phyloP scores from a whole-genome alignment of 768 basidiomycete species.

The Pleurotus cornucopiae region DNA sequence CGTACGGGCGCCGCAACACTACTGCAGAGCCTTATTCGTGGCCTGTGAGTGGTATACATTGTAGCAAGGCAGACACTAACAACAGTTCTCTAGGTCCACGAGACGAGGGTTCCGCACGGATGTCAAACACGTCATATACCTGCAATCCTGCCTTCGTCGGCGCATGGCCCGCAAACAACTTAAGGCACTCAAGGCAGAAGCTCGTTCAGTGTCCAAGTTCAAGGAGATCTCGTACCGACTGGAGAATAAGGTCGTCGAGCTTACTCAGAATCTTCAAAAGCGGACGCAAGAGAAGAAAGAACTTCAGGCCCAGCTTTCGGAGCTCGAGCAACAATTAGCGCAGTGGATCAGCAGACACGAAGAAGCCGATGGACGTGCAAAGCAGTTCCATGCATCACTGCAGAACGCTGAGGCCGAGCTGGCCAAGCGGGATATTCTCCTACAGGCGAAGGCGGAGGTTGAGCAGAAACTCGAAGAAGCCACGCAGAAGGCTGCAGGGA shows the following conservation, averaged over 20 bases:
- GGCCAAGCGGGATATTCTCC: conserved; percentile 66
- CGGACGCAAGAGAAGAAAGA: conserved; percentile 90
- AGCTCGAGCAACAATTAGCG: conserved; percentile 82
- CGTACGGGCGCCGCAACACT: conserved; percentile 58
- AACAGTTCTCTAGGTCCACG: conserved; percentile 34
- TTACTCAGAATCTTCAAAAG: conserved; percentile 89
- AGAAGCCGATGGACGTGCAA: conserved; percentile 73
- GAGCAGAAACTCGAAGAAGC: conserved; percentile 82
- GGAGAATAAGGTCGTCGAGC: conserved; percentile 99
- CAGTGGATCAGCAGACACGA: conserved; percentile 86
- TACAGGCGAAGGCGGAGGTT: conserved; percentile 70
- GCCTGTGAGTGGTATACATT: conserved; percentile 57
- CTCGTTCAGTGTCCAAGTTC: conserved; percentile 96
- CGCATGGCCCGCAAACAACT: conserved; percentile 84
- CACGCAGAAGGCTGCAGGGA: conserved; percentile 66
- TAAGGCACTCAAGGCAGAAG: conserved; percentile 80
- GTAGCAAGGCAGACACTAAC: conserved; percentile 3
- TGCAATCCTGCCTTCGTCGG: conserved; percentile 92
- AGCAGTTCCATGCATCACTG: conserved; percentile 68
- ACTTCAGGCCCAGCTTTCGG: conserved; percentile 66
- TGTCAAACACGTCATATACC: conserved; percentile 68
- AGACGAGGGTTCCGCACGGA: conserved; percentile 55
- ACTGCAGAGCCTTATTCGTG: conserved; percentile 83
- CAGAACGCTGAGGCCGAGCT: conserved; percentile 69
- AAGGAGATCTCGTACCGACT: conserved; percentile 97